Conservation (phyloP, 169 alveolate species). For the Haemoproteus tartakovskyi region DNA sequence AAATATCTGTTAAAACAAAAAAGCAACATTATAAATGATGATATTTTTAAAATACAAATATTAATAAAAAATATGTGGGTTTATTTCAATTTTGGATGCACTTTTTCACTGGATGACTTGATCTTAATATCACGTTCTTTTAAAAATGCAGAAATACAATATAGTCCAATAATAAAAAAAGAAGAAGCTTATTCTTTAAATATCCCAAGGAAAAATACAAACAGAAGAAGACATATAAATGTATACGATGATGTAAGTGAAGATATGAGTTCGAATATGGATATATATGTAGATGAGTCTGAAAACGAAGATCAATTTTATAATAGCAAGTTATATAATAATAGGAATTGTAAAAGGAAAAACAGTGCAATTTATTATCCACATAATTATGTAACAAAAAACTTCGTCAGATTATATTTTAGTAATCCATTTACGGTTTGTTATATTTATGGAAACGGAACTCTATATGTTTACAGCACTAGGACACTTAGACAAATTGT, state of each 20-base stretch:
- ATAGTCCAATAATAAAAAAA: too few species aligned
- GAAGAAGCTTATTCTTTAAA: too few species aligned
- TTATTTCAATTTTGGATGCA: constrained; percentile 21
- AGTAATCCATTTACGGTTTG: constrained; percentile 27
- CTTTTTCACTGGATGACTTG: constrained; percentile 23
- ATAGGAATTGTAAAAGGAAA: too few species aligned
- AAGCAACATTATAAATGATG: constrained; percentile 12
- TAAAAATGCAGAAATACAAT: constrained; percentile 49
- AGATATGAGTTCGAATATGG: too few species aligned
- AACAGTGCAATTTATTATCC: constrained; percentile 1
- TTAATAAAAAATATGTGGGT: constrained; percentile 37
- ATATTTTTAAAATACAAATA: constrained; percentile 16
- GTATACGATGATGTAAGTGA: too few species aligned
- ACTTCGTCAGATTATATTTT: constrained; percentile 45
- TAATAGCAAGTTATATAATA: too few species aligned
- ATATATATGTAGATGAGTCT: too few species aligned
- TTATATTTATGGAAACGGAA: constrained; percentile 51
- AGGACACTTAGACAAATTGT: constrained; percentile 4
- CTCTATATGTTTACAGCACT: constrained; percentile 40
- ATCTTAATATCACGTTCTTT: constrained; percentile 31
- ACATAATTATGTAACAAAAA: constrained; percentile 39
- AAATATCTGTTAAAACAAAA: constrained; percentile 9
- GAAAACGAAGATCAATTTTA: too few species aligned
- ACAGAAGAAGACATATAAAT: too few species aligned
- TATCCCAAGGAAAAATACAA: too few species aligned